Base-by-base conservation (phyloP, 179 eudicot genomes). In the Dionaea muscipula region DNA sequence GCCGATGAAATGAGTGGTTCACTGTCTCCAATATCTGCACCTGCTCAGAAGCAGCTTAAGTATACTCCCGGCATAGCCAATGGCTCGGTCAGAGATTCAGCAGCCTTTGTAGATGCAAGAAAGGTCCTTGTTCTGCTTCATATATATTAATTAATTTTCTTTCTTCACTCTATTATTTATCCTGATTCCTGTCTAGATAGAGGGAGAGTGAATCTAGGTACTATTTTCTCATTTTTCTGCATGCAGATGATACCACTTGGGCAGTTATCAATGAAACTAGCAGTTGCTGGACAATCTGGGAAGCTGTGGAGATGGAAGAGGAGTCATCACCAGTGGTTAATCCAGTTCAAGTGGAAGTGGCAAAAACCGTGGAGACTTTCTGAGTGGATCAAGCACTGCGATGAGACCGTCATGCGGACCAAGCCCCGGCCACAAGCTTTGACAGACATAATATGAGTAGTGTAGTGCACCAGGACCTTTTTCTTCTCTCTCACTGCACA, bases 311-410 rank as follows among this genome's bases (percentile, higher is more conserved):
- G 93, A 70, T 93, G 96, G 99, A 93, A 93, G 65, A 82, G 99
- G 72, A 93, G 99, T 70, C 96, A 93, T 74, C 99, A 88, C 59
- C 99, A 88, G 66, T 93, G 99, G 95, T 66, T 84, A 53, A 57
- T 93, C 56, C 99, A 93, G 71, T 93, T 88, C 69, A 93, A 93
- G 71, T 93, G 95, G 99, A 93, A 93, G 69, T 93, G 99, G 99
- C 99, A 93, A 72, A 93, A 93, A 74, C 99, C 99, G 18, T 93
- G 95, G 99, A 82, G 68, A 78, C 84, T 93, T 33, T 93, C 99
- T 4, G 96, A 93, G 62, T 83, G 81, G 85, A 88, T 93, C 59
- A 84, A 83, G 70, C 96, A 88, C 76, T 80, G 96, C 59, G 99
- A 93, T 66, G 96, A 88, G 69, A 93, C 96, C 19, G 68, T 83